Evolutionary conservation across 1,284 basidiomycete genomes (phyloP), one percentile per base, ranked within the genome.

Genomic region (Ceratobasidium theobromae): DNA sequence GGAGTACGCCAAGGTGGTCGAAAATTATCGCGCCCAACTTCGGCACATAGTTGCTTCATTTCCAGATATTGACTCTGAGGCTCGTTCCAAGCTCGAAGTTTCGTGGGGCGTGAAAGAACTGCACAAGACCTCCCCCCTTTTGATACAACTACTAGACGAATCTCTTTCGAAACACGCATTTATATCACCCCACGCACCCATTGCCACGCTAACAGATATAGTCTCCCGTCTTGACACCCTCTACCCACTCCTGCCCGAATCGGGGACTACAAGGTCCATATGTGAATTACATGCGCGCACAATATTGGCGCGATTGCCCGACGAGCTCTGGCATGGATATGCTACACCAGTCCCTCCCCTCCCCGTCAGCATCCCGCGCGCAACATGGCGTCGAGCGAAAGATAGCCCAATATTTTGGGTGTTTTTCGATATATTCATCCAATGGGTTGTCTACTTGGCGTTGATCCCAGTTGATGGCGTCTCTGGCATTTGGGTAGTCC

Each of bases 321-420:
- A 64, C 27, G 60, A 53, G n/a, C 49, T 64, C n/a, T 64, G 60
- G 60, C 49, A 64, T 23, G 48, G 48, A 5, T 64, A 64, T n/a
- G 38, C 60, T 12, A 51, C 60, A n/a, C 28, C 60, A 4, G 38
- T 23, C 8, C 27, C 60, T 30, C 48, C 48, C 11, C 16, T 18
- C 6, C 60, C 60, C 14, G 48, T 64, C 14, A 53, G 60, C 25
- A 23, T 25, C 25, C 30, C 35, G 9, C 60, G 49, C 30, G 60
- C 60, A 23, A 43, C 25, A 14, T 64, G 48, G 60, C 21, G 28
- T 6, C 60, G 60, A 21, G 60, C 60, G 5, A 51, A 28, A 43
- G 48, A 53, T 28, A 64, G 60, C 60, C 35, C 27, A n/a, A 53
- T 16, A 9, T 64, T 64, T 38, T 64, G 60, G 60, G 25, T 43